Percentiles rank a stretch among this genome's conserved stretches.
phyloP scores from a whole-genome alignment of 2,329 filamentous ascomycete genomes.

The Aphanoascus verrucosus region DNA sequence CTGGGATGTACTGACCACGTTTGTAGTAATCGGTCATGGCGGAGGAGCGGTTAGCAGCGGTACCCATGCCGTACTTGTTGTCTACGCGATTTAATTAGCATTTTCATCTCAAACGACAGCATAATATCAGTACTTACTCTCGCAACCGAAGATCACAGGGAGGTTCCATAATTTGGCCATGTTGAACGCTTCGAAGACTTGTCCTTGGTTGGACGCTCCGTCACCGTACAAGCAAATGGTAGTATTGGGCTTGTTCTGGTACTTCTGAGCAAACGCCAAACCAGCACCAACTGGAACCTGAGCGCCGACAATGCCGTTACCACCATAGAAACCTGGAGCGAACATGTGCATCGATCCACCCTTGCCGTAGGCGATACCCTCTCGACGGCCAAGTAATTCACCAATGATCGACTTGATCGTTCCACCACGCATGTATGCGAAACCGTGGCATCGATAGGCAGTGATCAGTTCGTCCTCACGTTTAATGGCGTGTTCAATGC shows the following conservation, averaged over 20 bases:
- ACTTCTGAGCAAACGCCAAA: conserved; percentile 94
- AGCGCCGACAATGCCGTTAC: conserved; percentile 97
- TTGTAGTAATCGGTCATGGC: conserved; percentile 99
- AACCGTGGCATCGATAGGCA: conserved; percentile 97
- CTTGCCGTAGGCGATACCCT: conserved; percentile 97
- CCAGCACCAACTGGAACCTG: conserved; percentile 96
- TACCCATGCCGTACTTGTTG: conserved; percentile 99
- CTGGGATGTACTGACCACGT: conserved; percentile 98
- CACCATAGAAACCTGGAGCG: conserved; percentile 91
- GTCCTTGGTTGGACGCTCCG: conserved; percentile 96
- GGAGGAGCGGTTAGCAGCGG: conserved; percentile 82
- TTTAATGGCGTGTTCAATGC: conserved; percentile 91
- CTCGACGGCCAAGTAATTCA: conserved; percentile 85
- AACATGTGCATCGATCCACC: conserved; percentile 99
- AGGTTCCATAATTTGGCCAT: conserved; percentile 99
- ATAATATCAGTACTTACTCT: conserved; percentile 57
- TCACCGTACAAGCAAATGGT: conserved; percentile 91
- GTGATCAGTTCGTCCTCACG: conserved; percentile 92
- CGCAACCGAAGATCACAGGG: conserved; percentile 89
- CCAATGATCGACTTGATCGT: conserved; percentile 87
- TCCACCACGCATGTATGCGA: conserved; percentile 90
- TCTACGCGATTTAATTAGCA: conserved; percentile 45
- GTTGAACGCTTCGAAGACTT: conserved; percentile 99
- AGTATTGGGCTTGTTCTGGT: conserved; percentile 74
- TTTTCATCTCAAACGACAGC: not conserved